Percentiles rank a stretch among this genome's conserved stretches.
Conservation (phyloP, 805 yeast genomes). For the Suhomyces pyralidae region DNA sequence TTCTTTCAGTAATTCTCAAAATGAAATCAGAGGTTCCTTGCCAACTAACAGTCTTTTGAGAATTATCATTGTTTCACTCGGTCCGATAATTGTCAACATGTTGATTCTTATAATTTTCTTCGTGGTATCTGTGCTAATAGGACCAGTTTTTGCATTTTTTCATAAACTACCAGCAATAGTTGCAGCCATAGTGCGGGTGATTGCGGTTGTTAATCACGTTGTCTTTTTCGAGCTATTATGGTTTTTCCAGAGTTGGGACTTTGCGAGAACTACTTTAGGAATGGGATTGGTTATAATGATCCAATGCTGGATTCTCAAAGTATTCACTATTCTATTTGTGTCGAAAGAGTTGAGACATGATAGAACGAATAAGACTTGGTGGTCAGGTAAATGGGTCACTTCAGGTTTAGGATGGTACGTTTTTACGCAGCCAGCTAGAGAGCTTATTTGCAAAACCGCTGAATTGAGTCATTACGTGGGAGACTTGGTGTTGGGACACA, state of each 20-base stretch:
- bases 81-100: conserved; percentile 48
- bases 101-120: conserved; percentile 39
- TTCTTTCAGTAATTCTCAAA: conserved; percentile 53
- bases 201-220: conserved; percentile 52
- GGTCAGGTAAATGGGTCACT: conserved; percentile 68
- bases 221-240: conserved; percentile 61
- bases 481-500: conserved; percentile 60
- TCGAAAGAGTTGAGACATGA: conserved; percentile 63
- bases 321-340: conserved; percentile 47
- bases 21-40: conserved; percentile 29
- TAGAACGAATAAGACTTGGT: conserved; percentile 66
- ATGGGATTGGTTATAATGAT: conserved; percentile 52
- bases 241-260: conserved; percentile 65
- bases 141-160: conserved; percentile 48
- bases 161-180: conserved; percentile 47
- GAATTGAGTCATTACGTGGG: conserved; percentile 69
- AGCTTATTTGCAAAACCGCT: conserved; percentile 56
- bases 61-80: conserved; percentile 41
- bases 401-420: conserved; percentile 61
- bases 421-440: conserved; percentile 62
- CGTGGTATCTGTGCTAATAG: conserved; percentile 44
- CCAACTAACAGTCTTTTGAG: conserved; percentile 45
- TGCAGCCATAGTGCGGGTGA: conserved; percentile 55
- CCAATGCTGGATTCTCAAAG: conserved; percentile 57
- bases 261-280: conserved; percentile 59